phyloP scores from a whole-genome alignment of 2,329 filamentous ascomycete species.

The Fusarium vanettenii region DNA sequence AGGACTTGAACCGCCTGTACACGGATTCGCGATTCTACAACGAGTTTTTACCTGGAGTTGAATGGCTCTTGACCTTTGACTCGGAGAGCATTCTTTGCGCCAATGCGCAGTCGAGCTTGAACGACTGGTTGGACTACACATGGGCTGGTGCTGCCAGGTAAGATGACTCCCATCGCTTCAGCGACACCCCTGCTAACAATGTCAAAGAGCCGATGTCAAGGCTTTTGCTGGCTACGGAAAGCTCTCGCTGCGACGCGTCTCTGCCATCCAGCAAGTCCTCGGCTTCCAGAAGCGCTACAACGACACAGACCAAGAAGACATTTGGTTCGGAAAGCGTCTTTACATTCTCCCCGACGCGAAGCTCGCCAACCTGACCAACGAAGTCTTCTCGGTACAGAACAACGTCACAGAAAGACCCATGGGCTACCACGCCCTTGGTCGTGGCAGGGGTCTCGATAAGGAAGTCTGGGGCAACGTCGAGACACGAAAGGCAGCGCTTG shows the following conservation, averaged over 20 bases:
- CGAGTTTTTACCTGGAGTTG: neutral
- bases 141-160: neutral
- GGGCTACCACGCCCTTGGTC: neutral
- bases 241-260: slow-evolving; percentile 1
- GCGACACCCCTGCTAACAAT: neutral
- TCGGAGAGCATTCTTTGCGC: neutral
- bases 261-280: neutral
- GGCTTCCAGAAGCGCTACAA: slow-evolving; percentile 1
- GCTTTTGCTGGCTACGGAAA: neutral
- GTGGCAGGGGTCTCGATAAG: neutral
- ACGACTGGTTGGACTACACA: neutral
- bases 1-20: neutral
- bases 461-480: neutral
- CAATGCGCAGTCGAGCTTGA: neutral
- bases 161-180: neutral
- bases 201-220: neutral
- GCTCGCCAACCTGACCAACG: neutral
- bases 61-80: neutral
- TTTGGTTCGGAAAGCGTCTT: neutral
- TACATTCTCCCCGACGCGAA: neutral
- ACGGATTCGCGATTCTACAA: neutral
- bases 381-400: neutral
- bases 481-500: neutral
- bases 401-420: neutral
- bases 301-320: neutral